Conservation (phyloP, 352 stramenopile species). For the Phytophthora chlamydospora region DNA sequence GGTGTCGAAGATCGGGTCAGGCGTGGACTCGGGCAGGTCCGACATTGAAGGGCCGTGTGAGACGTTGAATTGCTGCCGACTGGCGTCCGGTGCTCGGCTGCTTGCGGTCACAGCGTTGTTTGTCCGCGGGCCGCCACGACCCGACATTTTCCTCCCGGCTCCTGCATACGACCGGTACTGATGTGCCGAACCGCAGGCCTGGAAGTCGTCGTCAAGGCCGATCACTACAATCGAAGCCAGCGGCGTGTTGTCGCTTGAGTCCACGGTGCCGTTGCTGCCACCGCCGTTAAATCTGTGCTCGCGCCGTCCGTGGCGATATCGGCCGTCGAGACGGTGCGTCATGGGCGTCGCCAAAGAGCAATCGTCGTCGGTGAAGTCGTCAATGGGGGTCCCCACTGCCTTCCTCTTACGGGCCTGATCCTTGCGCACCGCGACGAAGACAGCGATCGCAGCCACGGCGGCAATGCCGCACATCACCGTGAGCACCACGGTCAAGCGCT, state of each 20-base stretch:
- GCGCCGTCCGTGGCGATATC: constrained; percentile 1
- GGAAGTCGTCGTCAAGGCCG: constrained; percentile 25
- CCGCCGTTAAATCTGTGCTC: constrained; percentile 2
- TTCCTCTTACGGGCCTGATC: constrained; percentile 28
- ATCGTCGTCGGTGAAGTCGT: constrained; percentile 27
- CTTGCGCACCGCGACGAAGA: constrained; percentile 47
- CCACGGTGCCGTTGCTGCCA: neutral
- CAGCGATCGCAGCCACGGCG: constrained; percentile 35
- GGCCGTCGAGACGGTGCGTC: constrained; percentile 13
- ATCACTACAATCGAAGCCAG: constrained; percentile 35
- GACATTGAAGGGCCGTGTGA: constrained; percentile 13
- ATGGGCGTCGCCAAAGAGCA: constrained; percentile 24
- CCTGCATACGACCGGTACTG: constrained; percentile 12
- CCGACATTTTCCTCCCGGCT: neutral
- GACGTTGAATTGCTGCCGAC: constrained; percentile 10
- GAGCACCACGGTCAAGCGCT: constrained; percentile 25
- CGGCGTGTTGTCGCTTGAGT: constrained; percentile 14
- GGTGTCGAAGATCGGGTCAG: constrained; percentile 25
- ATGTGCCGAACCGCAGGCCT: constrained; percentile 8
- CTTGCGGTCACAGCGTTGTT: neutral
- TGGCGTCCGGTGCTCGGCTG: neutral
- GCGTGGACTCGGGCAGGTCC: constrained; percentile 1
- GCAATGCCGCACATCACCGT: constrained; percentile 36
- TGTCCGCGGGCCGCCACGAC: neutral
- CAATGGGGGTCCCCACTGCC: constrained; percentile 34